These are phyloP conservation scores for Linderina pennispora DNA, from an alignment of 192 early-diverging fungal species.

Conservation along the genomic window DNA sequence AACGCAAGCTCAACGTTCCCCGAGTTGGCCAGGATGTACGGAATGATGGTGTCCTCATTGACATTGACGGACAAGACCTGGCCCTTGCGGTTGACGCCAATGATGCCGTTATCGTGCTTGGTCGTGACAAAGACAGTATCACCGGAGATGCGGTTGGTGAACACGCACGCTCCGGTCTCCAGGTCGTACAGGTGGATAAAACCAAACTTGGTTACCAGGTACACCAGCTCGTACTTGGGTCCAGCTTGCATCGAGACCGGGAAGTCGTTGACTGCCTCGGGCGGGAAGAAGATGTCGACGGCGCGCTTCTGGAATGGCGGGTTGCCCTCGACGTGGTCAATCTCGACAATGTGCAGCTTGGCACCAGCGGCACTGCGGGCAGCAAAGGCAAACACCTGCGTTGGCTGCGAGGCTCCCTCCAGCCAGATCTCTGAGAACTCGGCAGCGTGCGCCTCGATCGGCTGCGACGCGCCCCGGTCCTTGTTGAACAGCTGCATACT, in stretches of 20 bases:
- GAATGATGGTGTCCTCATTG: constrained; percentile 85
- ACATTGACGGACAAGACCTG: constrained; percentile 92
- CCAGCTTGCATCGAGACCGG: constrained; percentile 96
- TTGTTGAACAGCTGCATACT: constrained; percentile 96
- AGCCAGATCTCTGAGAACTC: constrained; percentile 88
- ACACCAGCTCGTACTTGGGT: constrained; percentile 91
- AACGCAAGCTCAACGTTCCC: constrained; percentile 88
- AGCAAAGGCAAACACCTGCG: constrained; percentile 92
- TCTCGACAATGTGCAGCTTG: constrained; percentile 95
- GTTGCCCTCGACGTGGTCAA: constrained; percentile 90
- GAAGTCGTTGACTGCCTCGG: constrained; percentile 91
- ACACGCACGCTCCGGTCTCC: constrained; percentile 90
- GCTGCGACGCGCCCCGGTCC: constrained; percentile 87
- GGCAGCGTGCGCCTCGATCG: constrained; percentile 94
- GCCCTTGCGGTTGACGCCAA: constrained; percentile 95
- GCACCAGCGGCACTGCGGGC: constrained; percentile 73
- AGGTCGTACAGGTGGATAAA: constrained; percentile 97
- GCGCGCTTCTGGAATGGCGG: constrained; percentile 85
- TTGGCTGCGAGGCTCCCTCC: constrained; percentile 67
- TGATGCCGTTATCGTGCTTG: constrained; percentile 85
- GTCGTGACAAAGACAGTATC: constrained; percentile 99
- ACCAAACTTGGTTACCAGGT: constrained; percentile 95
- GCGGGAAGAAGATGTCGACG: constrained; percentile 94
- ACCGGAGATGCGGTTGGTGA: constrained; percentile 95
- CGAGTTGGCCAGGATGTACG: constrained; percentile 79